Conservation (phyloP, 768 basidiomycete species). For the Tulasnella sp. region DNA sequence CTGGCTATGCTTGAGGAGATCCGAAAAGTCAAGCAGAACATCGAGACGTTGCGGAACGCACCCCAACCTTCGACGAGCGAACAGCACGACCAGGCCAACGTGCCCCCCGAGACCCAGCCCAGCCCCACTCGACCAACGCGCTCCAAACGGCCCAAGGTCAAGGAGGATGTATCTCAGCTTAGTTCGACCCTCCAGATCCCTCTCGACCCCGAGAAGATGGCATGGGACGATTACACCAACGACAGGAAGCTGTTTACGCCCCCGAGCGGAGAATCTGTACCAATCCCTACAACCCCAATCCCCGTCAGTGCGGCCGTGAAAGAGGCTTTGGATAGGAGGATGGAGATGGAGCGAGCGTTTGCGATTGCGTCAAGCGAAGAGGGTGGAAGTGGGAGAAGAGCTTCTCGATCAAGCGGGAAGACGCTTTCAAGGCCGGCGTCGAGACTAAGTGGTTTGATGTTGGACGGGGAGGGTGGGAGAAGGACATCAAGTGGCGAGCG, state of each 20-base stretch:
- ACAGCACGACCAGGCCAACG: too few species aligned
- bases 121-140: background rate
- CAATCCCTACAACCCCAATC: slow-evolving; percentile 52
- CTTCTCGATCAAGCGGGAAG: too few species aligned
- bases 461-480: background rate
- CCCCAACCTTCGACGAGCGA: too few species aligned
- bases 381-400: background rate
- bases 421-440: background rate
- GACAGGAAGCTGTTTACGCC: slow-evolving; percentile 80
- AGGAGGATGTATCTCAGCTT: background rate
- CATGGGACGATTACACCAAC: slow-evolving; percentile 80
- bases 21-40: slow-evolving; percentile 23
- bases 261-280: slow-evolving; percentile 67
- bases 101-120: too few species aligned
- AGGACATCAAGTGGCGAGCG: too few species aligned
- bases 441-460: background rate
- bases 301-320: background rate
- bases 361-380: background rate
- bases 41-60: slow-evolving; percentile 21
- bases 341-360: background rate
- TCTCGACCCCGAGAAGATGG: slow-evolving; percentile 38
- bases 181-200: slow-evolving; percentile 9
- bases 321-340: slow-evolving; percentile 2
- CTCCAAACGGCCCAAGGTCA: background rate
- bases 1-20: slow-evolving; percentile 28